Evolutionary conservation across 169 alveolate genomes (phyloP).

Genomic region (Cryptosporidium bovis): DNA sequence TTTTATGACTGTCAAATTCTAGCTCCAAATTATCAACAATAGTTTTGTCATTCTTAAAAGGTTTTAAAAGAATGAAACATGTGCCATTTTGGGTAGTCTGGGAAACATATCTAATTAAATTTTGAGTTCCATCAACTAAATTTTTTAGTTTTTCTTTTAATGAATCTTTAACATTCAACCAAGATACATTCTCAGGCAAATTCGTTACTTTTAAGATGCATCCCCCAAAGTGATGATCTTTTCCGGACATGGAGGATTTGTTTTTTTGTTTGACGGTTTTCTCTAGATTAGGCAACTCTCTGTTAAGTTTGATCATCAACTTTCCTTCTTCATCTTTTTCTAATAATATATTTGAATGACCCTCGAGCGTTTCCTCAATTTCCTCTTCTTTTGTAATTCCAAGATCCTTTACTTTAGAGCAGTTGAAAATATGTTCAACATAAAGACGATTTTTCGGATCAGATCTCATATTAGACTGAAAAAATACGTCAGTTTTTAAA

Average conservation of each 20-base stretch:
- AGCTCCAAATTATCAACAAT: constrained; percentile 8
- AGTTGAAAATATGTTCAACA: constrained; percentile 34
- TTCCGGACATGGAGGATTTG: neutral
- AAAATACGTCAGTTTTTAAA: constrained; percentile 72
- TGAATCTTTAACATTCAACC: constrained; percentile 43
- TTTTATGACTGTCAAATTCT: constrained; percentile 5
- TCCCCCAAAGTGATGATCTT: constrained; percentile 57
- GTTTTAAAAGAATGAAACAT: constrained; percentile 52
- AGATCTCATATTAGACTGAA: constrained; percentile 71
- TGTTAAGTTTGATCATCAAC: constrained; percentile 35
- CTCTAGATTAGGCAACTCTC: constrained; percentile 38
- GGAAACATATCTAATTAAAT: constrained; percentile 63
- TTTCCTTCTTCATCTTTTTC: constrained; percentile 40
- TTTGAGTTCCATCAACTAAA: constrained; percentile 7
- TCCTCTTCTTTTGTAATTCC: constrained; percentile 71
- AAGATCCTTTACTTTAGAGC: constrained; percentile 34
- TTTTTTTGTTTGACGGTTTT: constrained; percentile 24
- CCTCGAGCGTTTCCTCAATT: constrained; percentile 27
- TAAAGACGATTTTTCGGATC: constrained; percentile 56
- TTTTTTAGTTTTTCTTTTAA: constrained; percentile 34
- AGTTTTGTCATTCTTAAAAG: constrained; percentile 34
- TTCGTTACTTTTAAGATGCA: constrained; percentile 32
- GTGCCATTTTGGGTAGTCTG: constrained; percentile 71
- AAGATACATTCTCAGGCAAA: constrained; percentile 56
- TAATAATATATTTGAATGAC: constrained; percentile 32